Percentiles rank a stretch among this genome's conserved stretches.
These are phyloP conservation scores for Nicotiana paniculata DNA, from an alignment of 257 asterid species.

Conservation along the genomic window DNA sequence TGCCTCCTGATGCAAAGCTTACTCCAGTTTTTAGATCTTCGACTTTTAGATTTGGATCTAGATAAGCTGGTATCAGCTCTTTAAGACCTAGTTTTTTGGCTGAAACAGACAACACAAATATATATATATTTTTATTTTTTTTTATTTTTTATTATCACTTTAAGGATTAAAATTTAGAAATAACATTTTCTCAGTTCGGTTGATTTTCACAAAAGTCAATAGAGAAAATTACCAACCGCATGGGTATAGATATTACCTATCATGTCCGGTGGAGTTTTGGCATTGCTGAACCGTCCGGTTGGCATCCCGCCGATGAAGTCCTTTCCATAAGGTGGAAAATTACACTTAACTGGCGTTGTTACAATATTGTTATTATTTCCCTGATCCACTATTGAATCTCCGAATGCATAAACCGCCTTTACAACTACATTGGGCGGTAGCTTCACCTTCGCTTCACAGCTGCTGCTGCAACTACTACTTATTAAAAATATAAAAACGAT, in stretches of 20 bases:
- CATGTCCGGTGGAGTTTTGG: conserved; percentile 55
- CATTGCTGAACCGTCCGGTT: conserved; percentile 55
- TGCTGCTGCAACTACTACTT: too few relatives aligned
- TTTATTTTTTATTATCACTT: background rate
- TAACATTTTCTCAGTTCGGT: too few relatives aligned
- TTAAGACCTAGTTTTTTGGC: conserved; percentile 52
- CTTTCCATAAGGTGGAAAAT: conserved; percentile 55
- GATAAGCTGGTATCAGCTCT: conserved; percentile 55
- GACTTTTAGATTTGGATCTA: conserved; percentile 42
- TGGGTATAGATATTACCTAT: conserved; percentile 25
- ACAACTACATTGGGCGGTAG: conserved; percentile 17
- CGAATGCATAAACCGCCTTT: conserved; percentile 46
- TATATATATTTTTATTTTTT: too few relatives aligned
- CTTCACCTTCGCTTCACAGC: conserved; percentile 11
- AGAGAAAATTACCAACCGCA: too few relatives aligned
- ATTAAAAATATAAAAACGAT: background rate
- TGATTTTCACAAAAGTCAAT: too few relatives aligned
- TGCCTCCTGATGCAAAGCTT: conserved; percentile 80
- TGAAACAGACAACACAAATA: conserved; percentile 14
- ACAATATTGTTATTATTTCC: conserved; percentile 49
- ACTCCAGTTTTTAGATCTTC: conserved; percentile 6
- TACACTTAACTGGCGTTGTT: conserved; percentile 36
- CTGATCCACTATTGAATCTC: conserved; percentile 58
- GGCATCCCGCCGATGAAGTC: conserved; percentile 53
- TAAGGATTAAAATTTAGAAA: background rate